Evolutionary conservation across 441 rosid genomes (phyloP), one percentile per base, ranked within the genome.

Genomic region (Melastoma candidum): DNA sequence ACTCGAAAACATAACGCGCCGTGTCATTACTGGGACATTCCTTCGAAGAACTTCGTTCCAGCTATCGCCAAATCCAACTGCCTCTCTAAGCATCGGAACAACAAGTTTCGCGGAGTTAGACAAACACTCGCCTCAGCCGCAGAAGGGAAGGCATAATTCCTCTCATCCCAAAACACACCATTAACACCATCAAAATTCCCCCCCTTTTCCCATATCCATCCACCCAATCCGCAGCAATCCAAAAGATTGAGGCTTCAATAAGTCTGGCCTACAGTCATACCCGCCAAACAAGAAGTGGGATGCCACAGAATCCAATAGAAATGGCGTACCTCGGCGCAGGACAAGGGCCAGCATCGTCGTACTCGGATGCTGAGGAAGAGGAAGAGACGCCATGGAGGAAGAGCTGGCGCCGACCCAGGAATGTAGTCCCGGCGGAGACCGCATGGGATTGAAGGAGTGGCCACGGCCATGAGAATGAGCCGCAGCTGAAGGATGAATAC

Each of bases 1-100:
- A 71, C 89, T 82, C 27, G 95, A 65, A 13, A 87, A 66, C 58
- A 87, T 51, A 69, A 59, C 56, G 51, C 94, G 56, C 67, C 96
- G 73, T 27, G 74, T 73, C 1, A 81, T 47, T 14, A 63, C 65
- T 14, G 75, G 74, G 44, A 56, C 57, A 32, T 65, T 68, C 59
- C 66, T 77, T 32, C 68, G 57, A 24, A 72, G 63, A 43, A 63
- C 69, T 56, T 78, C 82, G 47, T 51, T 62, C 68, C 74, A 61
- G 64, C 55, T 60, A 51, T 64, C 63, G 50, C 50, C 51, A 63
- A 62, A 67, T 62, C 73, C 80, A 59, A 29, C 51, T 60, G 24
- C 58, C 68, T 82, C 81, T 63, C 32, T 44, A 48, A 41, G 51
- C 48, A 64, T 47, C 56, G 60, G 57, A 53, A 25, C n/a, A 4